Conservation (phyloP, 2,329 filamentous ascomycete species). For the Phaeosphaeriaceae sp. region DNA sequence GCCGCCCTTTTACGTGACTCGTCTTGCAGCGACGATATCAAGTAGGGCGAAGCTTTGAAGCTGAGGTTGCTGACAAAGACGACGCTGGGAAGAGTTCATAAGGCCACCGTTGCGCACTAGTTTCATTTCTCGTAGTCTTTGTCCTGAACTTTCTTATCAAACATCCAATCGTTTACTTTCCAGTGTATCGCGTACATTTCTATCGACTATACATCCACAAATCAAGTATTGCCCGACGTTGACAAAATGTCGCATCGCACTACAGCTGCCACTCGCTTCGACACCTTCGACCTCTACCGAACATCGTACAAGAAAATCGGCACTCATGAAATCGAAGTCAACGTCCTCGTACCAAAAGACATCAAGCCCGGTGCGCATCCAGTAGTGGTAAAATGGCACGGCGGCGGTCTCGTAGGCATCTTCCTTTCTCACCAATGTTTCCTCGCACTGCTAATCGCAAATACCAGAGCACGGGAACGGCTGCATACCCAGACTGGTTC, state of each 20-base stretch:
- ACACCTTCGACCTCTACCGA: conserved; percentile 50
- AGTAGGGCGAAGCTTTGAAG: neutral
- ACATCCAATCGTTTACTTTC: no score
- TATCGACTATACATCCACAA: neutral
- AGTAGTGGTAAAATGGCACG: conserved; percentile 53
- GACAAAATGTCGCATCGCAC: conserved; percentile 9
- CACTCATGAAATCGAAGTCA: conserved; percentile 46
- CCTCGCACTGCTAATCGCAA: neutral
- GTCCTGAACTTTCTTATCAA: neutral
- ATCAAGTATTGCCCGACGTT: neutral
- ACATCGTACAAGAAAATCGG: conserved; percentile 52
- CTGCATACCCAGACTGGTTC: conserved; percentile 39
- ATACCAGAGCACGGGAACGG: conserved; percentile 30
- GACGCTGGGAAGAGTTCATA: neutral
- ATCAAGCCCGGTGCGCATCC: conserved; percentile 46
- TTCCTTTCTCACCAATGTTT: neutral
- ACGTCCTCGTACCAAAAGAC: conserved; percentile 50
- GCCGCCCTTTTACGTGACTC: neutral
- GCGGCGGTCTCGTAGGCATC: conserved; percentile 51
- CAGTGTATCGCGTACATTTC: no score
- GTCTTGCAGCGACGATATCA: neutral
- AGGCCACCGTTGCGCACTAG: neutral
- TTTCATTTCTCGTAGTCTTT: neutral
- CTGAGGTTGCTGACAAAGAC: neutral
- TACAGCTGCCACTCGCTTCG: conserved; percentile 37